Percentiles rank a stretch among this genome's conserved stretches.
phyloP scores from a whole-genome alignment of 495 filamentous ascomycete genomes.

The Massariosphaeria phaeospora region DNA sequence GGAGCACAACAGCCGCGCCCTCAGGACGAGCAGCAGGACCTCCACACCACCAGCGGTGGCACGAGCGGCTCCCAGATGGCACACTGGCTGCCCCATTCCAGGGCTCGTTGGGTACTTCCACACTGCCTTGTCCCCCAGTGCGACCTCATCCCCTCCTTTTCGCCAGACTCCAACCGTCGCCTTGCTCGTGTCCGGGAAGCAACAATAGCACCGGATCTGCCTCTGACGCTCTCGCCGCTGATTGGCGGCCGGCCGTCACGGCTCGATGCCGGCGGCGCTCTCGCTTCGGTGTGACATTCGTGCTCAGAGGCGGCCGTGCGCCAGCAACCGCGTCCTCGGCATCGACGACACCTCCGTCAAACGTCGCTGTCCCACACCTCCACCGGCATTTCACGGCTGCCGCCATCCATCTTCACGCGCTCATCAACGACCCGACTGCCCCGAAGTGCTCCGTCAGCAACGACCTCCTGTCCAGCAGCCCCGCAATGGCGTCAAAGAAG shows the following conservation, averaged over 20 bases:
- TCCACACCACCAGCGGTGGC: too few species aligned
- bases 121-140: too few species aligned
- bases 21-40: too few species aligned
- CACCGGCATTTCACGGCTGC: not conserved
- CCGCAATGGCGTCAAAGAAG: conserved; percentile 66
- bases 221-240: not conserved
- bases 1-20: too few species aligned
- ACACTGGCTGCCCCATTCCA: too few species aligned
- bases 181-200: too few species aligned
- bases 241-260: conserved; percentile 10
- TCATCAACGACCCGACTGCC: not conserved
- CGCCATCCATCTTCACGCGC: not conserved
- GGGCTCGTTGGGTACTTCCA: too few species aligned
- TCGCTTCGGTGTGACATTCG: conserved; percentile 12
- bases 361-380: conserved; percentile 9
- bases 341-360: not conserved
- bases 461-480: too few species aligned
- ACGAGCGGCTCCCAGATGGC: too few species aligned
- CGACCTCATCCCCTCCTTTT: too few species aligned
- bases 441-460: too few species aligned
- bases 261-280: not conserved
- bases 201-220: not conserved
- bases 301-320: not conserved
- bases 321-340: not conserved
- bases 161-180: too few species aligned